Conservation (phyloP, 2,329 filamentous ascomycete genomes). For the Cordyceps farinosa region DNA sequence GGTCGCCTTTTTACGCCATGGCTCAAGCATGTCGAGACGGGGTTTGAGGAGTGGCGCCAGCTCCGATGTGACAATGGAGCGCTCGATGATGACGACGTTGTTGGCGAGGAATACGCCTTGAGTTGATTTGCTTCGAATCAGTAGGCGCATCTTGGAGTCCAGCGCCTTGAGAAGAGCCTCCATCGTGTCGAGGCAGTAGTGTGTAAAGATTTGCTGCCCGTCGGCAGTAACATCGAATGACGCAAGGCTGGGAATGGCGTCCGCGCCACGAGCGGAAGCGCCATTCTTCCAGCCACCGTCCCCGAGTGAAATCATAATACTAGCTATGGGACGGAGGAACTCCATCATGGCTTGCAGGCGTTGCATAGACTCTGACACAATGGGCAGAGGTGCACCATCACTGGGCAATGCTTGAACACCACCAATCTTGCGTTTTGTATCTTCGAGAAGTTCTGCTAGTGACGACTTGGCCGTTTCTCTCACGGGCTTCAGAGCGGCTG, state of each 20-base stretch:
- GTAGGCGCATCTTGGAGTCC: constrained; percentile 66
- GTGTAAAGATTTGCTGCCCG: constrained; percentile 79
- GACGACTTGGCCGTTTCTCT: constrained; percentile 89
- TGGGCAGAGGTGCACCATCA: constrained; percentile 73
- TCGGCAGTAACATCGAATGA: constrained; percentile 88
- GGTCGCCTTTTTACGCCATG: constrained; percentile 83
- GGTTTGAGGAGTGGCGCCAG: constrained; percentile 67
- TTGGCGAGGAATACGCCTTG: constrained; percentile 91
- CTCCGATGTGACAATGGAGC: constrained; percentile 78
- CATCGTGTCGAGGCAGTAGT: constrained; percentile 87
- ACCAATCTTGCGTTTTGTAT: constrained; percentile 68
- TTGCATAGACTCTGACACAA: constrained; percentile 81
- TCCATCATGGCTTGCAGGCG: constrained; percentile 82
- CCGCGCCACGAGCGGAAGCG: constrained; percentile 53
- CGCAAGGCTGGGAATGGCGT: constrained; percentile 65
- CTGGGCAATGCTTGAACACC: constrained; percentile 64
- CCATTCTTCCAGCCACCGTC: constrained; percentile 80
- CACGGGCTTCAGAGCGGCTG: constrained; percentile 82
- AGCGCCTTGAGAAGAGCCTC: constrained; percentile 73
- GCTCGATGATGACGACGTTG: constrained; percentile 77
- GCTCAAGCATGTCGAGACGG: constrained; percentile 65
- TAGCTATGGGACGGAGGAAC: constrained; percentile 80
- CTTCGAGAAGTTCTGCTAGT: constrained; percentile 76
- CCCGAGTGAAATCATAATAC: constrained; percentile 86
- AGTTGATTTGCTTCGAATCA: constrained; percentile 74